Percentiles rank a stretch among this genome's conserved stretches.
These are phyloP conservation scores for Dichotomocladium elegans DNA, from an alignment of 371 early-diverging fungal species.

Conservation along the genomic window DNA sequence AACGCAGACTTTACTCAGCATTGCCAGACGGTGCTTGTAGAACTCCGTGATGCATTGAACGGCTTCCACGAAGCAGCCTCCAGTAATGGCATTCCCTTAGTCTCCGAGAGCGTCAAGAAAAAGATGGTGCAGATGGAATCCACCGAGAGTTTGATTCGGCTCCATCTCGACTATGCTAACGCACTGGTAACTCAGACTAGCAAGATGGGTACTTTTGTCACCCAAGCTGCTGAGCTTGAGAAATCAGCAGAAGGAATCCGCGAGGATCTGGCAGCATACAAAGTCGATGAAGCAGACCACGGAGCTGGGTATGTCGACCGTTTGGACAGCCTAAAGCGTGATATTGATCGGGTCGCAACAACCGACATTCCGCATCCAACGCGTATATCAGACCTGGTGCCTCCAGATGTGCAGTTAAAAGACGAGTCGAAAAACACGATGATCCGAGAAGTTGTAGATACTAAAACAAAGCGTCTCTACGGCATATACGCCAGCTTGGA, in stretches of 20 bases:
- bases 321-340: constrained; percentile 25
- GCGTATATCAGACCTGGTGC: constrained; percentile 12
- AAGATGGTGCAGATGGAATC: constrained; percentile 15
- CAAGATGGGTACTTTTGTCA: constrained; percentile 29
- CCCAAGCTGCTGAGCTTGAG: constrained; percentile 31
- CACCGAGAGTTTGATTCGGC: constrained; percentile 8
- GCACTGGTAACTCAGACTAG: constrained; percentile 35
- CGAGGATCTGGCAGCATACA: constrained; percentile 32
- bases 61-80: constrained; percentile 6
- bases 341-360: constrained; percentile 29
- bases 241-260: constrained; percentile 40
- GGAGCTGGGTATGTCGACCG: constrained; percentile 15
- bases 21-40: constrained; percentile 6
- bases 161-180: constrained; percentile 30
- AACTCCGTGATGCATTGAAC: constrained; percentile 16
- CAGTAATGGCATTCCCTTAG: background rate
- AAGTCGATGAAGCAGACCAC: background rate
- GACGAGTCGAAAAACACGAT: constrained; percentile 37
- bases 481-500: constrained; percentile 28
- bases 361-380: constrained; percentile 30
- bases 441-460: constrained; percentile 30
- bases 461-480: constrained; percentile 19
- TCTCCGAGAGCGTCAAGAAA: constrained; percentile 18
- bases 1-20: constrained; percentile 12
- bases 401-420: constrained; percentile 19